phyloP scores from a whole-genome alignment of 2,329 filamentous ascomycete genomes.

The Sphaerostilbella broomeana region DNA sequence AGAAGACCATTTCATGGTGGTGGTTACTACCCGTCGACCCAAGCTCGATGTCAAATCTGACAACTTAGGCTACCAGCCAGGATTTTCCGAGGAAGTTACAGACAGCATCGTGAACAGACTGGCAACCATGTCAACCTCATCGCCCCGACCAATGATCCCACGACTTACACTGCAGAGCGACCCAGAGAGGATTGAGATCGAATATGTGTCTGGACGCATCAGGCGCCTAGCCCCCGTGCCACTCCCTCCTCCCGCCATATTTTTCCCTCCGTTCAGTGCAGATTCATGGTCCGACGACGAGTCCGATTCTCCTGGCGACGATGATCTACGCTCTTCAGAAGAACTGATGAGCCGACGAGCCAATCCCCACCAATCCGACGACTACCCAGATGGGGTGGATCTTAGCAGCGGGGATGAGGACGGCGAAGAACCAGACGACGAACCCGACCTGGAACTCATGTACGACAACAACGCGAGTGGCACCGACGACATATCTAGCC shows the following conservation, averaged over 20 bases:
- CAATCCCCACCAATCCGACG: constrained; percentile 34
- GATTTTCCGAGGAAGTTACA: constrained; percentile 25
- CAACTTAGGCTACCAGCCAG: too few relatives aligned
- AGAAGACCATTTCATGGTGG: constrained; percentile 57
- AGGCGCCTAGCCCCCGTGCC: constrained; percentile 40
- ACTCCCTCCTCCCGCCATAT: constrained; percentile 47
- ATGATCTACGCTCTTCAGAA: constrained; percentile 24
- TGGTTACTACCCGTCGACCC: constrained; percentile 44
- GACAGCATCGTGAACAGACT: constrained; percentile 37
- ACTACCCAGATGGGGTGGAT: constrained; percentile 35
- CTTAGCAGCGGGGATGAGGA: constrained; percentile 37
- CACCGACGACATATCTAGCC: neutral
- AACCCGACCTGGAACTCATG: constrained; percentile 28
- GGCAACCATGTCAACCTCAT: constrained; percentile 35
- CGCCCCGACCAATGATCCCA: constrained; percentile 20
- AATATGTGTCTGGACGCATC: constrained; percentile 39
- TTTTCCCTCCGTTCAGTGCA: constrained; percentile 41
- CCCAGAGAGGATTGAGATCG: constrained; percentile 30
- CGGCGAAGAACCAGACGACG: constrained; percentile 33
- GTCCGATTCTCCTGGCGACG: constrained; percentile 22
- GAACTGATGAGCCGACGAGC: constrained; percentile 28
- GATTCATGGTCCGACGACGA: constrained; percentile 31
- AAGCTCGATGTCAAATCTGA: constrained; percentile 26
- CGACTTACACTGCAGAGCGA: constrained; percentile 2
- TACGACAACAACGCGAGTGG: constrained; percentile 19